Evolutionary conservation across 768 basidiomycete genomes (phyloP).

Genomic region (Lentinula edodes): DNA sequence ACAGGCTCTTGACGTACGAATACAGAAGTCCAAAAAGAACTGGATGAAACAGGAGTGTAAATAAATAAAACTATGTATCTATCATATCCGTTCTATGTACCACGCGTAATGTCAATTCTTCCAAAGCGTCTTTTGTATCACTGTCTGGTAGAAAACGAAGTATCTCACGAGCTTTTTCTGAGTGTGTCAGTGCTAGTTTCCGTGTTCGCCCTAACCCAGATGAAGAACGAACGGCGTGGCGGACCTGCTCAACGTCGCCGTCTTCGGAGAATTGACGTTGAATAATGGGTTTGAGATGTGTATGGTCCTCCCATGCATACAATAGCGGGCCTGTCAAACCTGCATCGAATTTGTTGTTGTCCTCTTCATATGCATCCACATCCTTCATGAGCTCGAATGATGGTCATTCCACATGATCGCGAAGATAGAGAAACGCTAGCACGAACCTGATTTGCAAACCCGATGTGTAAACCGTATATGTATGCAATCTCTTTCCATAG

Average conservation of each 20-base stretch:
- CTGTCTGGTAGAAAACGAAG: slow-evolving; percentile 72
- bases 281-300: slow-evolving; percentile 72
- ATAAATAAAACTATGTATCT: slow-evolving; percentile 9
- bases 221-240: slow-evolving; percentile 60
- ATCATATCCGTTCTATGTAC: slow-evolving; percentile 49
- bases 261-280: slow-evolving; percentile 67
- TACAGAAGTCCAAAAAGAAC: background rate
- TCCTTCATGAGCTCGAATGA: slow-evolving; percentile 75
- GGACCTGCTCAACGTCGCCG: slow-evolving; percentile 73
- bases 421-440: slow-evolving; percentile 2
- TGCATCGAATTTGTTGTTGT: slow-evolving; percentile 52
- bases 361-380: slow-evolving; percentile 66
- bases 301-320: slow-evolving; percentile 83
- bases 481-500: slow-evolving; percentile 74
- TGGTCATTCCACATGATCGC: background rate
- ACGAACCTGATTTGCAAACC: slow-evolving; percentile 51
- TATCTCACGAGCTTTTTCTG: slow-evolving; percentile 68
- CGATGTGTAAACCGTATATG: slow-evolving; percentile 69
- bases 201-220: slow-evolving; percentile 77
- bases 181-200: slow-evolving; percentile 69
- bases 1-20: background rate
- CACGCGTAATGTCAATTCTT: slow-evolving; percentile 63
- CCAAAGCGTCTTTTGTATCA: slow-evolving; percentile 73
- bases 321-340: slow-evolving; percentile 76
- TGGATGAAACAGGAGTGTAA: background rate